Conservation (phyloP, 169 alveolate genomes). For the Besnoitia besnoiti region DNA sequence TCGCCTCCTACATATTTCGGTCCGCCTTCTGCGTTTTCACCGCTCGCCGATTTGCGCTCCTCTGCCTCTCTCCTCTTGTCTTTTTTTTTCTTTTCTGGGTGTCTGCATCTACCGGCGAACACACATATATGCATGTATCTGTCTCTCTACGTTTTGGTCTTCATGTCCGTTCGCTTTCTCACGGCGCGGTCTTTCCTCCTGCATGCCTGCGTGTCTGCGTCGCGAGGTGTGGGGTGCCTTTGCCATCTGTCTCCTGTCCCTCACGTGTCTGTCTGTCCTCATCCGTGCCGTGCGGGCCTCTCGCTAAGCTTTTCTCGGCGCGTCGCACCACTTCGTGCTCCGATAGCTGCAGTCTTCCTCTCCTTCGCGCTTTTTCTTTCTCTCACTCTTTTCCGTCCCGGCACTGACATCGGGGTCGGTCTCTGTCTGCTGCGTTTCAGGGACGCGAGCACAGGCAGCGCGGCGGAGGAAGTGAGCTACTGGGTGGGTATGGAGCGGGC, state of each 20-base stretch:
- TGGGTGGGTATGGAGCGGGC: slow-evolving; percentile 76
- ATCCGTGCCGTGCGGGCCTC: no score
- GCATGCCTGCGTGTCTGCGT: no score
- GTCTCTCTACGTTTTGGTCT: slow-evolving; percentile 72
- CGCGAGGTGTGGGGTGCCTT: background rate
- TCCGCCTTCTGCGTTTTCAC: no score
- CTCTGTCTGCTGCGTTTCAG: slow-evolving; percentile 9
- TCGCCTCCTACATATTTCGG: no score
- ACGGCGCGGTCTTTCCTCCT: no score
- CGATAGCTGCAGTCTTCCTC: background rate
- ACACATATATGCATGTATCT: background rate
- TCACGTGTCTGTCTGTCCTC: no score
- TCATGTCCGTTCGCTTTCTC: background rate
- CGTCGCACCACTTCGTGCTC: no score
- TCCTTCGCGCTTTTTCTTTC: background rate
- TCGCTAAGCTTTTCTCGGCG: no score
- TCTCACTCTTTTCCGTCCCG: slow-evolving; percentile 11
- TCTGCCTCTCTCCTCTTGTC: background rate
- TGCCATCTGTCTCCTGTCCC: background rate
- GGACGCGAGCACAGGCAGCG: slow-evolving; percentile 71
- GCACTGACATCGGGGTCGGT: background rate
- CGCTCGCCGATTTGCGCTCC: background rate
- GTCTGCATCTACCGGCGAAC: background rate
- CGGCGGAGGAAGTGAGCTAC: slow-evolving; percentile 74
- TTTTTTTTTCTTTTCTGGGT: background rate